A percentile compares a stretch with the other conserved stretches of the same genome.
Conservation (phyloP, 2,329 filamentous ascomycete genomes). For the Epicoccum nigrum region DNA sequence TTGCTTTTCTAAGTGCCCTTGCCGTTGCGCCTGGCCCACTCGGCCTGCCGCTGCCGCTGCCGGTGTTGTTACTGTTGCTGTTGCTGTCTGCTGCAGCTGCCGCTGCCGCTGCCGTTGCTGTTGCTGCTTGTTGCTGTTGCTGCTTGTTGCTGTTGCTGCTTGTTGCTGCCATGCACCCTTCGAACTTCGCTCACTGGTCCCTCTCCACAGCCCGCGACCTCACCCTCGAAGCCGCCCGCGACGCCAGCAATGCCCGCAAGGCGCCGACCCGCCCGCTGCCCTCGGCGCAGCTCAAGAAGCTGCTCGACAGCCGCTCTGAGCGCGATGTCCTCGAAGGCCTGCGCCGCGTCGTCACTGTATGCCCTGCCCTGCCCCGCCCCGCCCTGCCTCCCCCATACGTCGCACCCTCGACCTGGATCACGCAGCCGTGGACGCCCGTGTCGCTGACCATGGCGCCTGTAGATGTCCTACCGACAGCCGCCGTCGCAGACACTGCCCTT, state of each 20-base stretch:
- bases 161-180: slow-evolving; percentile 41
- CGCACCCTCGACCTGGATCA: not conserved
- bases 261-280: slow-evolving; percentile 71
- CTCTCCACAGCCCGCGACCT: slow-evolving; percentile 81
- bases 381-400: slow-evolving; percentile 20
- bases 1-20: not conserved
- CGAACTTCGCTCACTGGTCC: slow-evolving; percentile 49
- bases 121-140: not conserved
- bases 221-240: slow-evolving; percentile 94
- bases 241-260: slow-evolving; percentile 67
- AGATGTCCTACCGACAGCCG: slow-evolving; percentile 97
- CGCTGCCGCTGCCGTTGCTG: no score
- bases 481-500: slow-evolving; percentile 72
- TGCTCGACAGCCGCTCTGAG: slow-evolving; percentile 92
- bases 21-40: no score
- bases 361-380: slow-evolving; percentile 37
- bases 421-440: not conserved
- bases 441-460: slow-evolving; percentile 28
- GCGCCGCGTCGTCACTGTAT: slow-evolving; percentile 84
- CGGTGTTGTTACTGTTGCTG: not conserved
- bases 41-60: not conserved
- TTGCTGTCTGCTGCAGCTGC: no score
- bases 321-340: slow-evolving; percentile 91
- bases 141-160: not conserved
- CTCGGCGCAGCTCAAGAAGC: slow-evolving; percentile 86